These are phyloP conservation scores for Buddleja alternifolia DNA, from an alignment of 257 asterid genomes.

Conservation along the genomic window DNA sequence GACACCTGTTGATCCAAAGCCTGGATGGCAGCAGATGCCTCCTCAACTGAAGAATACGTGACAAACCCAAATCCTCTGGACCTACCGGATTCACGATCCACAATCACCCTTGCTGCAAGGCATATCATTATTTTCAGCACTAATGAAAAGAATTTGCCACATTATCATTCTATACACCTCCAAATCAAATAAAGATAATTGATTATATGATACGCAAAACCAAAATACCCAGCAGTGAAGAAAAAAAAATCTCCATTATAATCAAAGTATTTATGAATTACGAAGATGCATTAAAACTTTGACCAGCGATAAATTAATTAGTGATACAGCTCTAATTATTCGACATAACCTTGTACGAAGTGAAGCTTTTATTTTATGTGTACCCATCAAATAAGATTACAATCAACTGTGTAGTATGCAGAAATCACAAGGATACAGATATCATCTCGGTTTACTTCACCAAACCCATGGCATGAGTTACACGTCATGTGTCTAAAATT, in stretches of 20 bases:
- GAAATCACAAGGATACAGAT: background rate
- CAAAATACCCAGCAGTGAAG: background rate
- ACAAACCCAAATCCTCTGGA: conserved; percentile 94
- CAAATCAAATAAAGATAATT: background rate
- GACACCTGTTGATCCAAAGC: conserved; percentile 85
- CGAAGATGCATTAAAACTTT: background rate
- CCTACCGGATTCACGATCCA: conserved; percentile 77
- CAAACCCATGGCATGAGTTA: background rate
- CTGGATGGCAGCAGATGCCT: conserved; percentile 88
- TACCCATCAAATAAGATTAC: too few relatives aligned
- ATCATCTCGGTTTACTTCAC: background rate
- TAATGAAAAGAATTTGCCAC: background rate
- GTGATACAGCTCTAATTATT: background rate
- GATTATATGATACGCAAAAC: background rate
- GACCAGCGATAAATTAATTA: background rate
- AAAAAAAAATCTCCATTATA: background rate
- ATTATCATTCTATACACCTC: too few relatives aligned
- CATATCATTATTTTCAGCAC: background rate
- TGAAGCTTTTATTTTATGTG: too few relatives aligned
- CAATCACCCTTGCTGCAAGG: conserved; percentile 67
- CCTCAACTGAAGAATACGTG: conserved; percentile 60
- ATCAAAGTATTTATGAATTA: background rate
- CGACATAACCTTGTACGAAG: too few relatives aligned
- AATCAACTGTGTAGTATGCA: too few relatives aligned
- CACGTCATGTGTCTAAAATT: background rate